These are phyloP conservation scores for Teratosphaeria gauchensis DNA, from an alignment of 2,329 filamentous ascomycete species.

Conservation along the genomic window DNA sequence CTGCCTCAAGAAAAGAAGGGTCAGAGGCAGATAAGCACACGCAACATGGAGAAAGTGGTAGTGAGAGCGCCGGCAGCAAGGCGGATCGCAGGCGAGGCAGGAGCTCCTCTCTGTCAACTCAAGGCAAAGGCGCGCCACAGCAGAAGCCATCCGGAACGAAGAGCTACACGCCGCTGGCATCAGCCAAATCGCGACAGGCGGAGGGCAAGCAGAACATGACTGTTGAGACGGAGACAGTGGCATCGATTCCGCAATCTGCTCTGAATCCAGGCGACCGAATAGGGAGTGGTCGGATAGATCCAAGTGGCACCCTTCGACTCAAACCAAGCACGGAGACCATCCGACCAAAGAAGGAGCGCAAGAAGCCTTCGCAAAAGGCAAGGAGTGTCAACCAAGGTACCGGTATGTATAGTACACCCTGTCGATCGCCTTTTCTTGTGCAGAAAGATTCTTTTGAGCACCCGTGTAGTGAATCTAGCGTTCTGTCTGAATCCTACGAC, in stretches of 20 bases:
- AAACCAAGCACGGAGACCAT: constrained; percentile 96
- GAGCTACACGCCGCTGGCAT: constrained; percentile 57
- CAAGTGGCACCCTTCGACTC: constrained; percentile 64
- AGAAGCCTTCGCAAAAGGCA: constrained; percentile 66
- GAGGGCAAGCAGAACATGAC: constrained; percentile 90
- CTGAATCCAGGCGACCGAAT: constrained; percentile 51
- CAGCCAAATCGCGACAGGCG: constrained; percentile 54
- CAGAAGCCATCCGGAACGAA: constrained; percentile 27
- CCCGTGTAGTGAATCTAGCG: neutral
- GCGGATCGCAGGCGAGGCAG: constrained; percentile 33
- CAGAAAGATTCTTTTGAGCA: constrained; percentile 12
- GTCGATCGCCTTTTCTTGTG: constrained; percentile 22
- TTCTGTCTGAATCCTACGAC: neutral
- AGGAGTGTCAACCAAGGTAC: constrained; percentile 60
- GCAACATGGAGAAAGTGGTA: constrained; percentile 46
- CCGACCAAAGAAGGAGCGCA: constrained; percentile 86
- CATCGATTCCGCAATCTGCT: constrained; percentile 75
- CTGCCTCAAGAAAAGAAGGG: constrained; percentile 37
- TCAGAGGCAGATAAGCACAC: constrained; percentile 15
- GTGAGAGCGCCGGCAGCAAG: constrained; percentile 54
- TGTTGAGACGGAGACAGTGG: constrained; percentile 93
- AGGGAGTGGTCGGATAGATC: constrained; percentile 50
- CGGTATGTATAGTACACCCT: constrained; percentile 45
- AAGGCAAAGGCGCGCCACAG: constrained; percentile 12
- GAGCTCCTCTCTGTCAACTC: constrained; percentile 22